These are phyloP conservation scores for Neurospora sp. DNA, from an alignment of 495 filamentous ascomycete genomes.

Conservation along the genomic window DNA sequence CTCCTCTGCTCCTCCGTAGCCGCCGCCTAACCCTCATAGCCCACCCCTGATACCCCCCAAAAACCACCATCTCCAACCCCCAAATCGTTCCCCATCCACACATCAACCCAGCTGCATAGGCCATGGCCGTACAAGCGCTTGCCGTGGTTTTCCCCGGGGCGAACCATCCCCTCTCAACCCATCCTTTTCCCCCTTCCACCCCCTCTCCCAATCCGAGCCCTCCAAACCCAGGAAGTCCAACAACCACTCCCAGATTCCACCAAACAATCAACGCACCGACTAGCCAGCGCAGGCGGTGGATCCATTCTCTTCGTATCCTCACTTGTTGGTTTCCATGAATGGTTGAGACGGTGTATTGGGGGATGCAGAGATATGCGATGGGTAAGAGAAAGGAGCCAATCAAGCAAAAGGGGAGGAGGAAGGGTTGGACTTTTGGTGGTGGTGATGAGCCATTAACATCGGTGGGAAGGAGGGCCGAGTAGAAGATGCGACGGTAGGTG, in stretches of 20 bases:
- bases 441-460: no score
- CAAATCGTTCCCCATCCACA: constrained; percentile 58
- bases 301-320: constrained; percentile 28
- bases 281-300: constrained; percentile 41
- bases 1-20: no score
- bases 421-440: constrained; percentile 27
- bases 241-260: constrained; percentile 34
- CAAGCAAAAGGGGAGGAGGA: constrained; percentile 46
- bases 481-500: constrained; percentile 8
- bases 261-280: constrained; percentile 36
- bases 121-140: constrained; percentile 46
- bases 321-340: background rate
- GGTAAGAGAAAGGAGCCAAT: constrained; percentile 39
- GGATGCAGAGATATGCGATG: constrained; percentile 48
- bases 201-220: background rate
- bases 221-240: background rate
- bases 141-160: constrained; percentile 24
- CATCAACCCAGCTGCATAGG: constrained; percentile 60
- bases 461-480: background rate
- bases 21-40: constrained; percentile 46
- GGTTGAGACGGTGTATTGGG: constrained; percentile 24
- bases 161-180: background rate
- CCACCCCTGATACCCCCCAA: constrained; percentile 53
- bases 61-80: constrained; percentile 50
- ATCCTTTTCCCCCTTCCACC: no score